Percentiles rank a stretch among this genome's conserved stretches.
phyloP scores from a whole-genome alignment of 768 basidiomycete species.

The Crucibulum laeve region DNA sequence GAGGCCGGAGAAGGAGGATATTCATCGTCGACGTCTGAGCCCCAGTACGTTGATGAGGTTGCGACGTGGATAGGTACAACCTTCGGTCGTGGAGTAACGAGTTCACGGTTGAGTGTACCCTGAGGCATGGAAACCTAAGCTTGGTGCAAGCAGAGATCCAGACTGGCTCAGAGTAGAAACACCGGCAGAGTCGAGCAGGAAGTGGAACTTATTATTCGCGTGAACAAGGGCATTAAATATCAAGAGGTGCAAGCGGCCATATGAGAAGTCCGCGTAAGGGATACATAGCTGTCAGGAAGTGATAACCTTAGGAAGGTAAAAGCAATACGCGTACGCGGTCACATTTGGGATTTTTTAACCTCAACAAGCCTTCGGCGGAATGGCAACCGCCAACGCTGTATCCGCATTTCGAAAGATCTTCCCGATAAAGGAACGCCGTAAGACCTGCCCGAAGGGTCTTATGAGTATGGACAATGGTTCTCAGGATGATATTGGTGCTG shows the following conservation, averaged over 20 bases:
- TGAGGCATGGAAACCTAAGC: not conserved
- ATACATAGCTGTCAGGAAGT: conserved; percentile 17
- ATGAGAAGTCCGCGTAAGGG: conserved; percentile 13
- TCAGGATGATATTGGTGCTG: conserved; percentile 20
- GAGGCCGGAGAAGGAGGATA: conserved; percentile 36
- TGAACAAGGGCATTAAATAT: not conserved
- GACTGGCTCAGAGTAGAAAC: not conserved
- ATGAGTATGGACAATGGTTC: conserved; percentile 22
- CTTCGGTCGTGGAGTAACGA: no score
- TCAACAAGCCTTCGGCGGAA: conserved; percentile 28
- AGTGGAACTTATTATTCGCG: not conserved
- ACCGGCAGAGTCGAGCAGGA: not conserved
- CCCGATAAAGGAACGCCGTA: conserved; percentile 29
- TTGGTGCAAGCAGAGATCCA: conserved; percentile 3
- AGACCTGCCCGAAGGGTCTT: conserved; percentile 8
- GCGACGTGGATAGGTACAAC: no score
- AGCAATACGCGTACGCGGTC: conserved; percentile 20
- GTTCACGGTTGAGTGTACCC: no score
- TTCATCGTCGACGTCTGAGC: conserved; percentile 15
- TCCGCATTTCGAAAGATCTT: conserved; percentile 23
- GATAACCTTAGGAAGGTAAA: conserved; percentile 23
- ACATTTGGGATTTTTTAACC: conserved; percentile 24
- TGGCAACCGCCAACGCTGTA: conserved; percentile 17
- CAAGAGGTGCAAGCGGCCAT: conserved; percentile 9
- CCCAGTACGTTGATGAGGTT: conserved; percentile 17